Evolutionary conservation across 2,329 filamentous ascomycete species (phyloP), one percentile per base, ranked within the genome.

Genomic region (Trichoderma breve): DNA sequence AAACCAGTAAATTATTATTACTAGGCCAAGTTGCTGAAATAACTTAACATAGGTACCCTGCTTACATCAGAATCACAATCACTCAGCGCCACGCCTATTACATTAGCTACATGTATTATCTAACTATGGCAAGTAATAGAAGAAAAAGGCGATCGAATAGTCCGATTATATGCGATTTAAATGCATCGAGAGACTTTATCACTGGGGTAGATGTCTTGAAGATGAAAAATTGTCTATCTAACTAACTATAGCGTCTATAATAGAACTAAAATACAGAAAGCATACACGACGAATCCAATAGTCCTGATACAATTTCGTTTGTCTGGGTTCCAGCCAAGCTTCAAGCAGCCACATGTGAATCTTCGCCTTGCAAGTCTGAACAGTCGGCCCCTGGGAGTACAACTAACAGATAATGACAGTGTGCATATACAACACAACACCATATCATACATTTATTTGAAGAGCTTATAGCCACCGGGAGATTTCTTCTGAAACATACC

Each of bases 401-500:
- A 9, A 43, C 39, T 7, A n/a, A 43, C 7, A 43, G 39, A 43
- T 43, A 43, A n/a, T n/a, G 6, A 43, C 43, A 51, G 12, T 21
- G n/a, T 21, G 43, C n/a, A 21, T 12, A 21, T 51, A 21, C n/a
- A 51, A 21, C 43, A 3, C 39, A 5, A n/a, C 18, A 9, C 39
- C 43, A 51, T 47, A 21, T 47, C 18, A 5, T 47, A 21, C 43
- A 51, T 12, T 18, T 58, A 30, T 24, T 68, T 68, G 34, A 62
- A 71, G 24, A 70, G 58, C 47, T 71, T 71, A n/a, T 36, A 66
- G 6, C 69, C 61, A 4, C 69, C 61, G 12, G 61, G 69, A 66
- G 53, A 24, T 11, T 62, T 43, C 3, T 18, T 62, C 26, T 74
- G 73, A 47, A 73, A 74, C 6, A 74, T 43, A 15, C 67, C 64